Evolutionary conservation across 192 early-diverging fungal species (phyloP).

Genomic region (Phycomyces blakesleeanus): DNA sequence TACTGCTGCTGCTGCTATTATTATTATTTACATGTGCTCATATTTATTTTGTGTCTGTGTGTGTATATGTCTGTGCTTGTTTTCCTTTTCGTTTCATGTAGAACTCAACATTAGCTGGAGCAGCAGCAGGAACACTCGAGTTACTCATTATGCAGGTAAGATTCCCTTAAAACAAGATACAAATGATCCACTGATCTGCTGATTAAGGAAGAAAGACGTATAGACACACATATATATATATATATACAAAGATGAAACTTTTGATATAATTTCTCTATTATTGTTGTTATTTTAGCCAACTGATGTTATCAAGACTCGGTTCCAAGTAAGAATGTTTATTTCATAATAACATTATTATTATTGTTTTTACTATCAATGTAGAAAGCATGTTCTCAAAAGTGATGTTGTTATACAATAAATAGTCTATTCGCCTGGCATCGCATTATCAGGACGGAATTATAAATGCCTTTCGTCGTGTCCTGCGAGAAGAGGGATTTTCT

Average conservation of each 20-base stretch:
- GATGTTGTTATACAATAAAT: too few relatives aligned
- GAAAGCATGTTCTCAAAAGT: too few relatives aligned
- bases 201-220: too few relatives aligned
- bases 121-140: slow-evolving; percentile 38
- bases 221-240: too few relatives aligned
- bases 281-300: slow-evolving; percentile 28
- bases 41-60: too few relatives aligned
- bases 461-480: slow-evolving; percentile 29
- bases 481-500: slow-evolving; percentile 33
- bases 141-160: slow-evolving; percentile 41
- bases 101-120: slow-evolving; percentile 40
- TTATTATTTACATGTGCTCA: too few relatives aligned
- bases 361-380: slow-evolving; percentile 8
- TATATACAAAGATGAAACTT: too few relatives aligned
- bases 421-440: slow-evolving; percentile 35
- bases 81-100: not conserved
- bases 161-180: too few relatives aligned
- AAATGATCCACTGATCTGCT: too few relatives aligned
- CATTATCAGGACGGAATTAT: slow-evolving; percentile 34
- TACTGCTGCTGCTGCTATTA: too few relatives aligned
- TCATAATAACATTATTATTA: not conserved
- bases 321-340: slow-evolving; percentile 23
- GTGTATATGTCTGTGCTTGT: too few relatives aligned
- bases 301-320: slow-evolving; percentile 44
- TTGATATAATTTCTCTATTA: not conserved